Percentiles rank a stretch among this genome's conserved stretches.
phyloP scores from a whole-genome alignment of 2,329 filamentous ascomycete genomes.

The Chrysoporthe austroafricana region DNA sequence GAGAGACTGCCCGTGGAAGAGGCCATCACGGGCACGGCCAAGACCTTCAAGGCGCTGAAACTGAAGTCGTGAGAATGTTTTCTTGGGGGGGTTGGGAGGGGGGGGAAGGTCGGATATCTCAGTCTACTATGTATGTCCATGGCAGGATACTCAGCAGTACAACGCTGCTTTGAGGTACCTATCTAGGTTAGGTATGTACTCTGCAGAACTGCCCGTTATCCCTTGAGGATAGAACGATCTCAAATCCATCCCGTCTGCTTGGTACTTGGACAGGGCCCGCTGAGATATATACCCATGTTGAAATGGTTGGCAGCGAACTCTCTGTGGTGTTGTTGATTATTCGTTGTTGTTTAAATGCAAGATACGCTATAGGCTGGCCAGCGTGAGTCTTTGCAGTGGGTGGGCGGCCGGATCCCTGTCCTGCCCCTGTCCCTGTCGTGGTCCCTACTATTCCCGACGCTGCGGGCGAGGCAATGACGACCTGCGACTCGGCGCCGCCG shows the following conservation, averaged over 20 bases:
- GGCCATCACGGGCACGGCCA: constrained; percentile 58
- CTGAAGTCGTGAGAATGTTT: constrained; percentile 11
- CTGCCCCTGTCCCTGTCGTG: not conserved
- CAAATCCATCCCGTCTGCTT: constrained; percentile 3
- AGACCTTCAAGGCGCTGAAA: constrained; percentile 37
- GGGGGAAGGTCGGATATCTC: not conserved
- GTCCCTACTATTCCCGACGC: not conserved
- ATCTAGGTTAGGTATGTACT: not conserved
- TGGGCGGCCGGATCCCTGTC: not conserved
- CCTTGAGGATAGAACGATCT: not conserved
- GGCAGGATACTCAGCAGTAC: no score
- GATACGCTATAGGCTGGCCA: no score
- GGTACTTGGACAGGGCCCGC: not conserved
- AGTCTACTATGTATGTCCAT: no score
- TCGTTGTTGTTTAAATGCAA: no score
- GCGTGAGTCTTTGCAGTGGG: no score
- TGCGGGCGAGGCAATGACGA: not conserved
- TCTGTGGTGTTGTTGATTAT: no score
- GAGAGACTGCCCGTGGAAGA: constrained; percentile 70
- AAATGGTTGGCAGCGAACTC: not conserved
- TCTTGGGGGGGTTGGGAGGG: not conserved
- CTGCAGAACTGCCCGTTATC: not conserved
- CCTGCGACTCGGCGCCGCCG: not conserved
- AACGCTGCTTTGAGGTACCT: not conserved
- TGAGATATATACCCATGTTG: not conserved